Percentiles rank a stretch among this genome's conserved stretches.
Conservation (phyloP, 768 basidiomycete genomes). For the Chlorophyllum brunneum region DNA sequence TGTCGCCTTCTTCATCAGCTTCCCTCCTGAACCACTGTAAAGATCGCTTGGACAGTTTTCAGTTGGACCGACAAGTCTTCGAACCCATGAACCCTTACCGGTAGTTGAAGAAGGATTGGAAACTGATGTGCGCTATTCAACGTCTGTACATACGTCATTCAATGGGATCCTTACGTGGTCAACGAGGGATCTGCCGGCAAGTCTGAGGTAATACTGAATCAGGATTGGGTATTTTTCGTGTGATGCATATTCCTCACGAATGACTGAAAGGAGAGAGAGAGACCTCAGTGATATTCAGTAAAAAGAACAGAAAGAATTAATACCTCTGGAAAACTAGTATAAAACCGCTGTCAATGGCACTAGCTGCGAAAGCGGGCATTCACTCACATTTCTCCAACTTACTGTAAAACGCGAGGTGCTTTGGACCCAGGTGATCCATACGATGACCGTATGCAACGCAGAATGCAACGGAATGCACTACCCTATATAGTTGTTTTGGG, state of each 20-base stretch:
- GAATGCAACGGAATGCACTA: conserved; percentile 20
- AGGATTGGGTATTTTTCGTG: background rate
- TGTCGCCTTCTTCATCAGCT: conserved; percentile 18
- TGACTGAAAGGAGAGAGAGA: background rate
- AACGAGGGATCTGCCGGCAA: conserved; percentile 8
- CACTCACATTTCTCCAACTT: conserved; percentile 11
- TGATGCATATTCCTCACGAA: background rate
- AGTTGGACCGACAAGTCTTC: background rate
- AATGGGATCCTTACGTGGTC: conserved; percentile 6
- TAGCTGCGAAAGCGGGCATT: background rate
- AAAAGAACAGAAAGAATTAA: background rate
- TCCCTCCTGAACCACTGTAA: conserved; percentile 27
- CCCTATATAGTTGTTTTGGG: conserved; percentile 14
- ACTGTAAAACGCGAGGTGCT: conserved; percentile 17
- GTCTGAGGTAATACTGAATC: background rate
- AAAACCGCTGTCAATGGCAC: background rate
- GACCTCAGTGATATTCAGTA: background rate
- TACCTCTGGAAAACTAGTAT: conserved; percentile 2
- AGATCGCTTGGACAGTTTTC: conserved; percentile 15
- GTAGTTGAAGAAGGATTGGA: conserved; percentile 12
- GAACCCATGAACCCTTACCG: background rate
- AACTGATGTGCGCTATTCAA: conserved; percentile 2
- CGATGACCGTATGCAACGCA: conserved; percentile 22
- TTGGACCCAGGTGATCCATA: conserved; percentile 17
- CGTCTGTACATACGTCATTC: background rate